phyloP scores from a whole-genome alignment of 2,329 filamentous ascomycete genomes.

The Thielaviopsis punctulata region DNA sequence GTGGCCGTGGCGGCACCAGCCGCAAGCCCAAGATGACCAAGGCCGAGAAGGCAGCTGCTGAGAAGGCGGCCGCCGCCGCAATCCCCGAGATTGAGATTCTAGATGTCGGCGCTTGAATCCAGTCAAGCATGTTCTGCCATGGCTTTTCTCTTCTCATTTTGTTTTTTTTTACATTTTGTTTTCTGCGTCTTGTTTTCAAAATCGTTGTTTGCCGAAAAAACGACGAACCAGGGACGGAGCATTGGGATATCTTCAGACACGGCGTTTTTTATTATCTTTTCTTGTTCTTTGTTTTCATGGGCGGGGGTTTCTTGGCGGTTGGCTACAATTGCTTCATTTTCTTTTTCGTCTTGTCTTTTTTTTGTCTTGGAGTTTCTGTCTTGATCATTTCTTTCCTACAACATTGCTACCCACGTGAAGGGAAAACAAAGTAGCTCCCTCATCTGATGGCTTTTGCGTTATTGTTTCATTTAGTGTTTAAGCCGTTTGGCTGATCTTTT shows the following conservation, averaged over 20 bases:
- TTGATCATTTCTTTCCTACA: not conserved
- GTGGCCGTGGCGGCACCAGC: conserved; percentile 5
- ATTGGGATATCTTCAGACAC: not conserved
- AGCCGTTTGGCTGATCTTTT: not conserved
- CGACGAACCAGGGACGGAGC: not conserved
- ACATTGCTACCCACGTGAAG: not conserved
- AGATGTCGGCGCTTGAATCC: conserved; percentile 11
- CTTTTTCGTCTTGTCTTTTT: not conserved
- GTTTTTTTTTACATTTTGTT: not conserved
- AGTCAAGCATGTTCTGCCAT: not conserved
- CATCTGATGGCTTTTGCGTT: not conserved
- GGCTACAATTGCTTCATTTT: conserved; percentile 2
- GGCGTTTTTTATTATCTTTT: conserved; percentile 1
- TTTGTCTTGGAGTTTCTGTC: not conserved
- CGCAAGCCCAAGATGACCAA: conserved; percentile 11
- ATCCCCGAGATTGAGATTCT: conserved; percentile 11
- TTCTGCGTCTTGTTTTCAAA: not conserved
- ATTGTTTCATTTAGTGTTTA: not conserved
- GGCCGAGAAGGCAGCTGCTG: conserved; percentile 6
- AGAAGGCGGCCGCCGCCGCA: not conserved
- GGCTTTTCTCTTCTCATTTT: not conserved
- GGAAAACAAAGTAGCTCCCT: not conserved
- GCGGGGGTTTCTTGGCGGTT: not conserved
- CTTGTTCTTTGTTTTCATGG: not conserved
- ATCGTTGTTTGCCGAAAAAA: not conserved